Percentiles rank a stretch among this genome's conserved stretches.
phyloP scores from a whole-genome alignment of 1,139 yeast genomes.

The Hyphopichia buzzinii region DNA sequence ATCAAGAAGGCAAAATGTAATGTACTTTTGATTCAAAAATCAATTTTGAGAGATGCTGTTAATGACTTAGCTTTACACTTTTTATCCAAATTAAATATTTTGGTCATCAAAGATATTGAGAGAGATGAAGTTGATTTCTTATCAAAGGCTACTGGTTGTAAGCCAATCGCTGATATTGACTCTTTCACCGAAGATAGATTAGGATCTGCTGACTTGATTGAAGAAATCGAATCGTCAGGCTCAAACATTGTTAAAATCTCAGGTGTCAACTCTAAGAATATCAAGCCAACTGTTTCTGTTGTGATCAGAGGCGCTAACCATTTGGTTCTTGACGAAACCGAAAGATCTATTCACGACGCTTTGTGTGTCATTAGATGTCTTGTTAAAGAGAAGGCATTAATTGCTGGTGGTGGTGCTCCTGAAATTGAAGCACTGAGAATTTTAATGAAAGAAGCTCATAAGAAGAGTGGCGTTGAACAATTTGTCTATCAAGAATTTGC shows the following conservation, averaged over 20 bases:
- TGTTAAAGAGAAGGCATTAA: constrained; percentile 89
- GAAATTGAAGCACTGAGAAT: constrained; percentile 91
- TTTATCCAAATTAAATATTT: constrained; percentile 83
- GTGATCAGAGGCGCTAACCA: constrained; percentile 94
- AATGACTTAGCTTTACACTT: constrained; percentile 95
- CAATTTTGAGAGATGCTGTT: constrained; percentile 94
- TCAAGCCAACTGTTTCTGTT: constrained; percentile 80
- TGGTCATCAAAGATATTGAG: constrained; percentile 95
- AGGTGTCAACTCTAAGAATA: constrained; percentile 64
- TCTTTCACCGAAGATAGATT: constrained; percentile 89
- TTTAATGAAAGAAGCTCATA: constrained; percentile 72
- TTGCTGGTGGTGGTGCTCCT: constrained; percentile 99
- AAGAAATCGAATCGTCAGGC: constrained; percentile 89
- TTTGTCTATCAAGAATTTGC: constrained; percentile 96
- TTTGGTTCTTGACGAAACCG: constrained; percentile 90
- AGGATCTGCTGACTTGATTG: constrained; percentile 88
- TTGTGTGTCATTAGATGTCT: constrained; percentile 94
- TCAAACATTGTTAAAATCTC: constrained; percentile 88
- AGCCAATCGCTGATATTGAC: constrained; percentile 94
- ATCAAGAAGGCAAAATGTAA: constrained; percentile 97
- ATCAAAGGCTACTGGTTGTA: constrained; percentile 88
- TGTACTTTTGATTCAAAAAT: constrained; percentile 88
- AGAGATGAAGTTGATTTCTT: constrained; percentile 95
- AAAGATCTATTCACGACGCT: constrained; percentile 95
- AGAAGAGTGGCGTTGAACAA: constrained; percentile 86